Percentiles rank a stretch among this genome's conserved stretches.
Evolutionary conservation across 176 grass and related monocot species (phyloP).

Genomic region (Carex scoparia): DNA sequence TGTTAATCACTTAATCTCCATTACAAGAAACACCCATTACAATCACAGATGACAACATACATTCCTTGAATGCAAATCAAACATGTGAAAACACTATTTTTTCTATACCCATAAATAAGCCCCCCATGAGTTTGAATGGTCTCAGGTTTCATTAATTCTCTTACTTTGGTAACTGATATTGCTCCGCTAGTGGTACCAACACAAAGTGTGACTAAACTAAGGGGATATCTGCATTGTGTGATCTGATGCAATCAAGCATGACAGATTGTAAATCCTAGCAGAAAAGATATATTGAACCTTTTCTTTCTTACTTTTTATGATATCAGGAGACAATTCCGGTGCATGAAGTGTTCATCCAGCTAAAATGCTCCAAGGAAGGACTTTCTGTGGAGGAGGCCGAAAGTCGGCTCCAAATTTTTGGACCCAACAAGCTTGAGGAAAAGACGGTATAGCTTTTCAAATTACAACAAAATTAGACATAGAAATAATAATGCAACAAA

Average conservation of each 20-base stretch:
- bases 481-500: background rate
- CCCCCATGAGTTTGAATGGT: background rate
- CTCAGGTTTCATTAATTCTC: background rate
- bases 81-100: background rate
- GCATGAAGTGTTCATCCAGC: conserved; percentile 65
- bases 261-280: background rate
- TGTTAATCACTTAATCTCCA: background rate
- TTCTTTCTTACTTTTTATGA: background rate
- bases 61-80: background rate
- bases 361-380: conserved; percentile 75
- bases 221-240: background rate
- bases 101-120: background rate
- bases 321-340: conserved; percentile 80
- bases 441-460: conserved; percentile 32
- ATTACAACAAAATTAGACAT: background rate
- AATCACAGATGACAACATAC: background rate
- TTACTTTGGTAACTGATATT: background rate
- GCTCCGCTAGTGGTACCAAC: background rate
- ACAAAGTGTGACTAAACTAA: background rate
- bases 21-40: background rate
- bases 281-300: background rate
- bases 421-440: conserved; percentile 90
- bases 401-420: conserved; percentile 71
- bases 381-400: conserved; percentile 40
- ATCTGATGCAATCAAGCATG: background rate